These are phyloP conservation scores for Rosa persica DNA, from an alignment of 306 rosid species.

Conservation along the genomic window DNA sequence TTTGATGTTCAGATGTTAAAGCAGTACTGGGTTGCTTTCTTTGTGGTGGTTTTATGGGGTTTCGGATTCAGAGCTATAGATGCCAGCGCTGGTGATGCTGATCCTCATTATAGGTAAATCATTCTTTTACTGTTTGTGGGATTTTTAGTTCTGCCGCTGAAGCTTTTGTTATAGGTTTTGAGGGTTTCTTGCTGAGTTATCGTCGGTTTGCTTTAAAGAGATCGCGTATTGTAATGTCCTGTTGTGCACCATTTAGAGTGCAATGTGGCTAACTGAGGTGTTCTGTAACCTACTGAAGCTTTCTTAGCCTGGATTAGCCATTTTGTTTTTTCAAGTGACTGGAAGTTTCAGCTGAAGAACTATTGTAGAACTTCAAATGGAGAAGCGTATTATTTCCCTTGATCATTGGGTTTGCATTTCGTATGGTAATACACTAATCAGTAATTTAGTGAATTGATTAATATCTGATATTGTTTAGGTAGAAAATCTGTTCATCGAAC, in stretches of 20 bases:
- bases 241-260: background rate
- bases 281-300: no score
- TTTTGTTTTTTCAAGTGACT: background rate
- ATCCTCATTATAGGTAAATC: conserved; percentile 65
- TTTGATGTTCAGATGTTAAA: conserved; percentile 47
- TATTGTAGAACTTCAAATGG: background rate
- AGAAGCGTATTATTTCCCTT: background rate
- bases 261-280: background rate
- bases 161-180: background rate
- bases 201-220: background rate
- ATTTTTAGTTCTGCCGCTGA: background rate
- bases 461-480: background rate
- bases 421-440: background rate
- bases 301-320: background rate
- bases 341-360: conserved; percentile 1
- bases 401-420: background rate
- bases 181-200: background rate
- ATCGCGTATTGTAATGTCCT: background rate
- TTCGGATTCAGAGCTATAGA: conserved; percentile 38
- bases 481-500: background rate
- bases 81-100: conserved; percentile 83
- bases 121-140: background rate
- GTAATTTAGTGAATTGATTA: background rate
- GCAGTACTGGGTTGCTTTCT: conserved; percentile 42
- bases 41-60: conserved; percentile 48